These are phyloP conservation scores for Dioscorea cayenensis DNA, from an alignment of 116 monocot species.

Conservation along the genomic window DNA sequence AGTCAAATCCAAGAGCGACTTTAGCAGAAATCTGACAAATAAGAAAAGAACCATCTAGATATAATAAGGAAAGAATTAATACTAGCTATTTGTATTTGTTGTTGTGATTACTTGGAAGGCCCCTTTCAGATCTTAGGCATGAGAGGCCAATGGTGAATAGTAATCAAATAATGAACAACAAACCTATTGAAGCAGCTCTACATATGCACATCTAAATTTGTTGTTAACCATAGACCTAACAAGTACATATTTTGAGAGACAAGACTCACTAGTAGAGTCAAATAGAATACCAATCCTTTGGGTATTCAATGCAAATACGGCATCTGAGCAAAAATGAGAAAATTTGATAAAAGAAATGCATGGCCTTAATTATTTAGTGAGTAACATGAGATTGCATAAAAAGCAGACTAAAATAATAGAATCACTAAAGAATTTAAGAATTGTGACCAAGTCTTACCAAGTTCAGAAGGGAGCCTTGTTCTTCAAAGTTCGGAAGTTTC, in stretches of 20 bases:
- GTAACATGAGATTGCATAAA: not conserved
- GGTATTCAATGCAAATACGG: not conserved
- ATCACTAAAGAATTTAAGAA: not conserved
- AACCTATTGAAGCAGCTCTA: no score
- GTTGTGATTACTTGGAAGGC: no score
- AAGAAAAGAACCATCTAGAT: no score
- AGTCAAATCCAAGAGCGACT: no score
- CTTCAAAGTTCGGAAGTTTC: slow-evolving; percentile 42
- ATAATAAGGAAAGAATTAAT: no score
- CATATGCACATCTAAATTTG: no score
- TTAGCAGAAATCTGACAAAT: no score
- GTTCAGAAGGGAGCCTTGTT: slow-evolving; percentile 49
- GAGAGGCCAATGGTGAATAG: no score
- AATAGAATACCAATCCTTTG: not conserved
- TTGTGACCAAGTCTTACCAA: slow-evolving; percentile 43
- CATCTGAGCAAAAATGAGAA: not conserved
- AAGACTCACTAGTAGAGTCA: not conserved
- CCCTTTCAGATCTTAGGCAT: no score
- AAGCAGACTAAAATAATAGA: not conserved
- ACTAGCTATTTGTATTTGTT: no score
- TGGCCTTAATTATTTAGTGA: not conserved
- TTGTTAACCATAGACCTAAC: no score
- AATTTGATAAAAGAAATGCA: not conserved
- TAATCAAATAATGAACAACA: no score
- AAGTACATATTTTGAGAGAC: not conserved